Evolutionary conservation across 108 stramenopile genomes (phyloP), one percentile per base, ranked within the genome.

Genomic region (Fistulifera pelliculosa): DNA sequence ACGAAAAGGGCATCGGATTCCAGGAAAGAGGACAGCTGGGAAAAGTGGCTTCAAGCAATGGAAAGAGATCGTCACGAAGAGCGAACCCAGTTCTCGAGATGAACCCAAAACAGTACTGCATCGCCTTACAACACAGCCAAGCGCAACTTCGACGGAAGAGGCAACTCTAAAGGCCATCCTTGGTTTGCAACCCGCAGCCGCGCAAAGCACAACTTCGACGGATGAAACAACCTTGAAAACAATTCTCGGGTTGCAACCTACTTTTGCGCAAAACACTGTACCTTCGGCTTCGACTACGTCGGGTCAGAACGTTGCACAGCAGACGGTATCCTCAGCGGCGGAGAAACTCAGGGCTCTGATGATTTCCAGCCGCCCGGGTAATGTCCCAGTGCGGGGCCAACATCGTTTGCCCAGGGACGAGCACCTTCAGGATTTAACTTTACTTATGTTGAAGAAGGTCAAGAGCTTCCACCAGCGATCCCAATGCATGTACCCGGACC

Each of bases 391-490:
- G 22, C 62, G 26, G 65, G 49, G 8, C 27, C 51, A 19, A 44
- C 54, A 17, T 12, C 45, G 44, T 17, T 21, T 11, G 44, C 7
- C 23, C 42, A 49, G 45, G 60, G 52, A 21, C 25, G 19, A 15
- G 62, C 52, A 8, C 55, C 45, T 23, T 62, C 82, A 12, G 61
- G 64, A 0, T 91, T 91, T 54, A 91, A 87, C 56, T 91, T 91
- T 52, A 73, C 83, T 0, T 91, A 91, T 69, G 71, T 77, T 16
- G 76, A 78, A 51, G 90, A 83, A 71, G 90, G 85, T 22, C 62
- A 87, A 62, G 74, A 43, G 31, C 31, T 35, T 3, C 31, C 31
- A 6, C 31, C 3, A 35, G 31, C 31, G 6, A 35, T 35, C 6
- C 31, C 31, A 8, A 35, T 35, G 8, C 3, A 35, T 35, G 31